Base-by-base conservation (phyloP, 192 early-diverging fungal genomes). In the Backusella australiensis region DNA sequence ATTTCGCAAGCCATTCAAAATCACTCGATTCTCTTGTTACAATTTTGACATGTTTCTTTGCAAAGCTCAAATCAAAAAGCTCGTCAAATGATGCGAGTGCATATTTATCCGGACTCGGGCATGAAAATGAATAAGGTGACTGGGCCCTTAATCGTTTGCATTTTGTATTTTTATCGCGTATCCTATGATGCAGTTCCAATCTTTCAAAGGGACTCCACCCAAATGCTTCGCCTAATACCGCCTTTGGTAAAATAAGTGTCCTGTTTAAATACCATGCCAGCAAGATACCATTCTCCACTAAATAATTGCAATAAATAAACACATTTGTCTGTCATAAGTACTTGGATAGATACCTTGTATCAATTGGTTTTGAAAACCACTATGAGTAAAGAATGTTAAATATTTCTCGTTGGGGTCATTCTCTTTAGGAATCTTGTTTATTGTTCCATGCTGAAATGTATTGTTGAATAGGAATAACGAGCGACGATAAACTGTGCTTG, bases 351-450 rank as follows among this genome's bases (percentile, higher is more conserved):
- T 68, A 79, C 81, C 78, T 78, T 78, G 74, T 72, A 79, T 79
- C 7, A 82, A 52, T 65, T 88, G 87, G 32, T 88, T 88, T 26
- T 88, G 85, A 66, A 88, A 85, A 11, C 85, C 85, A 23, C 87
- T 88, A 71, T 88, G 87, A 8, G 87, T 84, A 34, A 86, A 75
- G 65, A 85, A 88, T 0, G 82, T 81, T 6, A 88, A 46, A 65
- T 84, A 88, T 53, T 78, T 77, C 66, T 88, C 87, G 35, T 82
- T 67, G 21, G 71, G 59, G 32, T 67, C 59, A 59, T 65, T 32
- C 49, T 70, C 26, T 17, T 34, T 35, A 35, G 35, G 17, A 68
- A 35, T 17, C 14, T 34, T 34, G 17, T 36, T 68, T 17, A 36
- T n/a, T 34, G 23, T 17, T 68, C 6, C n/a, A 35, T n/a, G 35